phyloP scores from a whole-genome alignment of 148 eudicot species.

The Arctostaphylos glauca region DNA sequence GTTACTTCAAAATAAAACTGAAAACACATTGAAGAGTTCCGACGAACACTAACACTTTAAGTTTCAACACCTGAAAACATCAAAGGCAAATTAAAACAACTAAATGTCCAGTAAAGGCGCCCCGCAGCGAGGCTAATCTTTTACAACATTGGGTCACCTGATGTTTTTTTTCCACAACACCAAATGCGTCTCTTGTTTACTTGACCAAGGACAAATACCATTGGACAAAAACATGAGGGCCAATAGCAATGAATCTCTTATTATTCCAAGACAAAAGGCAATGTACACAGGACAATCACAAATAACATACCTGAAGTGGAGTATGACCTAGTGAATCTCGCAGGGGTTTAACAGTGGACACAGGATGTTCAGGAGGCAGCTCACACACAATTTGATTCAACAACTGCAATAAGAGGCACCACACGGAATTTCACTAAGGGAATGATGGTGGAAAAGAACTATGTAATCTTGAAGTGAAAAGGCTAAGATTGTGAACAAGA shows the following conservation, averaged over 20 bases:
- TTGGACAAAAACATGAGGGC: background rate
- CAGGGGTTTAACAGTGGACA: conserved; percentile 57
- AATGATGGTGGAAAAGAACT: background rate
- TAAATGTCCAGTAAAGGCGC: background rate
- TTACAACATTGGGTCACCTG: background rate
- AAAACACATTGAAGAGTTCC: too few relatives aligned
- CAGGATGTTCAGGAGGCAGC: conserved; percentile 78
- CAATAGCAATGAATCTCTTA: conserved; percentile 6
- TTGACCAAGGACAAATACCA: conserved; percentile 11
- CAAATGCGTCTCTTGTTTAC: background rate
- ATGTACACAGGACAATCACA: background rate
- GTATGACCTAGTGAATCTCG: conserved; percentile 75
- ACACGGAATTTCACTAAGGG: conserved; percentile 27
- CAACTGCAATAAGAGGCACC: conserved; percentile 43
- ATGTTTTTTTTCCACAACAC: background rate
- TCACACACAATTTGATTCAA: conserved; percentile 78
- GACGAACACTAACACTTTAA: background rate
- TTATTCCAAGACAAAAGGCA: background rate
- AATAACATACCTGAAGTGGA: conserved; percentile 61
- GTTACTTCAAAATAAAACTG: too few relatives aligned
- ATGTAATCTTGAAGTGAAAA: background rate
- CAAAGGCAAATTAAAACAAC: background rate
- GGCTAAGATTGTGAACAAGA: conserved; percentile 4
- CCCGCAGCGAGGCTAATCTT: background rate
- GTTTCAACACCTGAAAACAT: background rate